Evolutionary conservation across 345 rosid genomes (phyloP).

Genomic region (Turnera subulata): DNA sequence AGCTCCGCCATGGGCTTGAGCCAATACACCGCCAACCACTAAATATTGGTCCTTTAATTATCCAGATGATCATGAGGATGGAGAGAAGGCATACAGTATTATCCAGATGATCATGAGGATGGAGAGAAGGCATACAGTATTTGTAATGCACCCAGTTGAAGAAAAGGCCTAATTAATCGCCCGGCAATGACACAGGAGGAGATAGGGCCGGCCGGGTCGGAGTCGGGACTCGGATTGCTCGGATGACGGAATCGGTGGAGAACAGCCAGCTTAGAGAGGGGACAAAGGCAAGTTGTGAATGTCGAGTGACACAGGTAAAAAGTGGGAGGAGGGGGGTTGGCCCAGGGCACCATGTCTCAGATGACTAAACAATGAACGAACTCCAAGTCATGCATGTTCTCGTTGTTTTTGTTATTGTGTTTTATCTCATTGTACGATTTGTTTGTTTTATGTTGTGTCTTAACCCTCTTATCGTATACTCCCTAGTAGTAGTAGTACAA

Average conservation of each 20-base stretch:
- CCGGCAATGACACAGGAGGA: neutral
- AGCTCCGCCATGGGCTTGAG: slow-evolving; percentile 45
- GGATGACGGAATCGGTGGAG: neutral
- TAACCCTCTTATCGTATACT: slow-evolving; percentile 14
- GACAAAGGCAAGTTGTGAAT: slow-evolving; percentile 18
- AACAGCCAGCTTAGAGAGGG: slow-evolving; percentile 3
- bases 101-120: no score
- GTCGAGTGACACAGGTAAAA: slow-evolving; percentile 24
- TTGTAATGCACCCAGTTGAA: no score
- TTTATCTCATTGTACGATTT: neutral
- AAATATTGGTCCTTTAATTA: no score
- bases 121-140: no score
- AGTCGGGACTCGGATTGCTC: neutral
- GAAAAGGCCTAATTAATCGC: no score
- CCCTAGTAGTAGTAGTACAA: no score
- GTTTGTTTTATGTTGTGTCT: slow-evolving; percentile 27
- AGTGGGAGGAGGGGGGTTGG: slow-evolving; percentile 4
- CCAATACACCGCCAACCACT: slow-evolving; percentile 45
- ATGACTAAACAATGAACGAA: slow-evolving; percentile 36
- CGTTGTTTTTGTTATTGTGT: slow-evolving; percentile 32
- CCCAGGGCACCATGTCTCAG: slow-evolving; percentile 26
- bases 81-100: no score
- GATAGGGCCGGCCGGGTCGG: neutral
- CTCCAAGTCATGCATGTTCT: slow-evolving; percentile 43
- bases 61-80: no score